These are phyloP conservation scores for Elsinoe batatas DNA, from an alignment of 2,329 filamentous ascomycete genomes.

Conservation along the genomic window DNA sequence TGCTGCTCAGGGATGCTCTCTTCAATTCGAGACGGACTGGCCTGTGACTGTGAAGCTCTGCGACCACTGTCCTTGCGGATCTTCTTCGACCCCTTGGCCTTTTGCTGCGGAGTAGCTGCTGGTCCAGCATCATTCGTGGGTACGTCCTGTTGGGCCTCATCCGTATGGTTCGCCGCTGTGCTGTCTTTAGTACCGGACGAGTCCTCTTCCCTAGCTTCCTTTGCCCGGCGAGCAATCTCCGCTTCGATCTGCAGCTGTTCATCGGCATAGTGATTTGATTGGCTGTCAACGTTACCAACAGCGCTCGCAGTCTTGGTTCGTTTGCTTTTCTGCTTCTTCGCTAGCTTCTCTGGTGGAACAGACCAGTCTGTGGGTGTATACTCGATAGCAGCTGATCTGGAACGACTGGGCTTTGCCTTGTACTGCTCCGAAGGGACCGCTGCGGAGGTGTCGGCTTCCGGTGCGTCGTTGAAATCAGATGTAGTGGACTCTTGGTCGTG, in stretches of 20 bases:
- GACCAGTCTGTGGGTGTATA: neutral
- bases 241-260: neutral
- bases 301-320: conserved; percentile 1
- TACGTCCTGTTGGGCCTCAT: neutral
- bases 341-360: neutral
- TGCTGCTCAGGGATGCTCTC: neutral
- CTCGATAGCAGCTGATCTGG: conserved; percentile 4
- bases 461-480: too few relatives aligned
- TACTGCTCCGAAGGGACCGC: neutral
- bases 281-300: neutral
- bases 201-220: conserved; percentile 9
- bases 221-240: neutral
- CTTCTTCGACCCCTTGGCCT: neutral
- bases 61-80: neutral
- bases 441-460: neutral
- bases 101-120: neutral
- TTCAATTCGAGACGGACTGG: neutral
- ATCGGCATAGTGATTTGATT: neutral
- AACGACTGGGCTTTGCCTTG: neutral
- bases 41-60: neutral
- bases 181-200: neutral
- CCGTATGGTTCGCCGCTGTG: neutral
- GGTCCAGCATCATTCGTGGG: neutral
- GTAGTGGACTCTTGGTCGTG: neutral
- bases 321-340: neutral